Evolutionary conservation across 2,329 filamentous ascomycete species (phyloP).

Genomic region (Didymella lethalis): DNA sequence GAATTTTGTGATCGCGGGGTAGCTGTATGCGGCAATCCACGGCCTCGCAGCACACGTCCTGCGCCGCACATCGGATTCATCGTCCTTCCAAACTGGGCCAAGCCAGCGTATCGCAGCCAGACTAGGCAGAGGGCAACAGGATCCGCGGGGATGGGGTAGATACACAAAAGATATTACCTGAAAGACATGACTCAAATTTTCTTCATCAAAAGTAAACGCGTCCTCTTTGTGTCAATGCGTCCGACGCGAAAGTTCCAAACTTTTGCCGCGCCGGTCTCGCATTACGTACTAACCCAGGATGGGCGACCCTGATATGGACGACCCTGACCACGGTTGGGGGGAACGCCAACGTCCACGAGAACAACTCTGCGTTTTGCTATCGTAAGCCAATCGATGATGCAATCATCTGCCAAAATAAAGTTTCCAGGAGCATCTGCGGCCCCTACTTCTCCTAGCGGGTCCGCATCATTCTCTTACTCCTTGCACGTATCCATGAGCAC

Average conservation of each 20-base stretch:
- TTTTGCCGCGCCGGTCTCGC: conserved; percentile 26
- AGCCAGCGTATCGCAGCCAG: conserved; percentile 37
- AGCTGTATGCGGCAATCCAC: conserved; percentile 43
- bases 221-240: conserved; percentile 23
- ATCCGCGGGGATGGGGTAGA: conserved; percentile 18
- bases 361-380: not conserved
- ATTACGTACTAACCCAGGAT: conserved; percentile 33
- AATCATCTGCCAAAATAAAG: not conserved
- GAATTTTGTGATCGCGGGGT: conserved; percentile 43
- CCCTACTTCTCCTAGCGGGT: not conserved
- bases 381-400: not conserved
- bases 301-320: conserved; percentile 17
- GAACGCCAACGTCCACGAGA: not conserved
- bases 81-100: conserved; percentile 28
- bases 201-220: conserved; percentile 9
- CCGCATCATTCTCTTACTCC: not conserved
- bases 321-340: not conserved
- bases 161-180: conserved; percentile 17
- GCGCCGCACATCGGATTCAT: conserved; percentile 41
- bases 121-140: conserved; percentile 31
- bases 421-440: not conserved
- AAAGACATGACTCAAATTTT: conserved; percentile 22
- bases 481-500: conserved; percentile 36
- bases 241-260: conserved; percentile 39
- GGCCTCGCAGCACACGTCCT: conserved; percentile 30